These are phyloP conservation scores for Hortaea werneckii DNA, from an alignment of 2,329 filamentous ascomycete species.

Conservation along the genomic window DNA sequence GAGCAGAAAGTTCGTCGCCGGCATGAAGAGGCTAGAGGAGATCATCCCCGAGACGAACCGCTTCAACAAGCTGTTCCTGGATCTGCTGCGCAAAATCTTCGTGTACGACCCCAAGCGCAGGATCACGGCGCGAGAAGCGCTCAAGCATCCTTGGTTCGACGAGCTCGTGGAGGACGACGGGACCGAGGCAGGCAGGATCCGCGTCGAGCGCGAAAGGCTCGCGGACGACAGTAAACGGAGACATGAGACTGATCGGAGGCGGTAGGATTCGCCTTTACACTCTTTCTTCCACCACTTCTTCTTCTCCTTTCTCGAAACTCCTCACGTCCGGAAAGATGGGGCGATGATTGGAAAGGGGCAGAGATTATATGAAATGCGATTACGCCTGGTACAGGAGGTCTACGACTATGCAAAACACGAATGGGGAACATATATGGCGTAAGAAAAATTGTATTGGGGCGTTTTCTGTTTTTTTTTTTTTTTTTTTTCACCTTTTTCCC, in stretches of 20 bases:
- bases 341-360: too few relatives aligned
- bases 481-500: too few relatives aligned
- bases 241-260: neutral
- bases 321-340: too few relatives aligned
- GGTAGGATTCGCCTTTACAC: neutral
- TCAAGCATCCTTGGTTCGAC: slow-evolving; percentile 58
- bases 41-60: slow-evolving; percentile 47
- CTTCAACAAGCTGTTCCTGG: slow-evolving; percentile 55
- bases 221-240: slow-evolving; percentile 8
- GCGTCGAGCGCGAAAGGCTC: slow-evolving; percentile 20
- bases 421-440: too few relatives aligned
- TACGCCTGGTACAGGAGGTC: too few relatives aligned
- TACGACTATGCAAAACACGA: too few relatives aligned
- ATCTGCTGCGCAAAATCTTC: slow-evolving; percentile 53
- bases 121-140: slow-evolving; percentile 54
- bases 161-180: slow-evolving; percentile 55
- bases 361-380: too few relatives aligned
- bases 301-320: too few relatives aligned
- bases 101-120: slow-evolving; percentile 56
- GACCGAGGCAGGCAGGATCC: slow-evolving; percentile 52
- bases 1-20: slow-evolving; percentile 56
- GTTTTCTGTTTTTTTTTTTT: too few relatives aligned
- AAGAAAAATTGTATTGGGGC: too few relatives aligned
- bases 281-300: too few relatives aligned
- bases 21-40: slow-evolving; percentile 54